These are phyloP conservation scores for Gynandropsis gynandra DNA, from an alignment of 345 rosid species.

Conservation along the genomic window DNA sequence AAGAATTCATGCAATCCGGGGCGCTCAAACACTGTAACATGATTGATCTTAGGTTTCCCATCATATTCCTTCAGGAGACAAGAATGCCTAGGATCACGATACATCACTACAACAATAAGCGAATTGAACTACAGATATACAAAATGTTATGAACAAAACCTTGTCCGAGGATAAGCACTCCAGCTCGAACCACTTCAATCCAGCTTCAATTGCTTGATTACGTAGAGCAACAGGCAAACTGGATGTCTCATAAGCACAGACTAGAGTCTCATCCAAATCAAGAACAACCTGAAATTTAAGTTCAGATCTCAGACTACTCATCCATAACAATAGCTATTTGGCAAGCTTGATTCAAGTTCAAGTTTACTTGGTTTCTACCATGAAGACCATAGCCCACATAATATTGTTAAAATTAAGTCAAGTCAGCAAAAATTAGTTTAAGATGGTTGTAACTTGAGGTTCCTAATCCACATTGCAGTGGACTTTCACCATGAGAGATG, in stretches of 20 bases:
- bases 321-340: constrained; percentile 1
- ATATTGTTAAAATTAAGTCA: constrained; percentile 4
- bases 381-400: neutral
- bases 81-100: constrained; percentile 28
- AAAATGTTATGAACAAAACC: constrained; percentile 39
- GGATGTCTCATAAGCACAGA: constrained; percentile 86
- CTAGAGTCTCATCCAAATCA: constrained; percentile 94
- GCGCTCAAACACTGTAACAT: constrained; percentile 89
- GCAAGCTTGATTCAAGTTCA: neutral
- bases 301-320: constrained; percentile 13
- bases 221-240: constrained; percentile 61
- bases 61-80: constrained; percentile 54
- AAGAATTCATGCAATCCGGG: constrained; percentile 87
- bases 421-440: neutral
- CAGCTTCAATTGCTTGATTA: constrained; percentile 64
- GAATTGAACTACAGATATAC: neutral
- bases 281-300: constrained; percentile 71
- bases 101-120: neutral
- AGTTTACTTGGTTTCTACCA: neutral
- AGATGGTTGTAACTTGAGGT: neutral
- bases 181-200: constrained; percentile 82
- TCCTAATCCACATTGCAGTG: neutral
- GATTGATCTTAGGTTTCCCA: constrained; percentile 67
- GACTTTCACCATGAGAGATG: neutral
- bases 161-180: constrained; percentile 89